Base-by-base conservation (phyloP, 148 eudicot genomes). In the Suaeda aralocaspica region DNA sequence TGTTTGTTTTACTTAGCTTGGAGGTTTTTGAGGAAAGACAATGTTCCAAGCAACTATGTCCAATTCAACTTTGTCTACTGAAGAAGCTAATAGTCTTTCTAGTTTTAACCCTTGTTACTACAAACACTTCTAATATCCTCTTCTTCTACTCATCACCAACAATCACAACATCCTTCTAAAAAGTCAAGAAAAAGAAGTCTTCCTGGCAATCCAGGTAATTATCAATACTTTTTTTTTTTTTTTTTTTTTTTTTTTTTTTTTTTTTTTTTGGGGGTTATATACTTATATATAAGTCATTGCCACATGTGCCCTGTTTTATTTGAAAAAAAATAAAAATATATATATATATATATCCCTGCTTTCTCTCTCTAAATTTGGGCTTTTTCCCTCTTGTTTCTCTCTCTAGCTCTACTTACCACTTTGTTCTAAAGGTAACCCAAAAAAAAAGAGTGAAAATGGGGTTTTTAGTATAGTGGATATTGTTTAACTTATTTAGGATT, bases 181-280 rank as follows among this genome's bases (percentile, higher is more conserved):
- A 87, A 78, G 70, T 79, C 72, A 92, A 92, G 90, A 92, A 83
- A 78, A 92, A 86, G 97, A 84, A 92, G 78, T 67, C 96, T 86
- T 72, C 97, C 96, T 9, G 96, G 97, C 64, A 89, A 92, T 55
- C 97, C 97, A 77, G 97, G 97, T 92, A 68, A 24, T 59, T 9
- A 31, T 21, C n/a, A 24, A n/a, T 52, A 24, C 28, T 24, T 42
- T 0, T 41, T 25, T 16, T 26, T 64, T 58, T 33, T 24, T 19
- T 31, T 42, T 36, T 19, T 34, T 28, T n/a, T n/a, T n/a, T n/a
- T n/a, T n/a, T n/a, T n/a, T n/a, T n/a, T n/a, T n/a, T n/a, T n/a
- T n/a, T n/a, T n/a, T n/a, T n/a, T n/a, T n/a, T n/a, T n/a, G n/a
- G n/a, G n/a, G n/a, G n/a, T n/a, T n/a, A n/a, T n/a, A n/a, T n/a